phyloP scores from a whole-genome alignment of 768 basidiomycete genomes.

The Ephemerocybe angulata region DNA sequence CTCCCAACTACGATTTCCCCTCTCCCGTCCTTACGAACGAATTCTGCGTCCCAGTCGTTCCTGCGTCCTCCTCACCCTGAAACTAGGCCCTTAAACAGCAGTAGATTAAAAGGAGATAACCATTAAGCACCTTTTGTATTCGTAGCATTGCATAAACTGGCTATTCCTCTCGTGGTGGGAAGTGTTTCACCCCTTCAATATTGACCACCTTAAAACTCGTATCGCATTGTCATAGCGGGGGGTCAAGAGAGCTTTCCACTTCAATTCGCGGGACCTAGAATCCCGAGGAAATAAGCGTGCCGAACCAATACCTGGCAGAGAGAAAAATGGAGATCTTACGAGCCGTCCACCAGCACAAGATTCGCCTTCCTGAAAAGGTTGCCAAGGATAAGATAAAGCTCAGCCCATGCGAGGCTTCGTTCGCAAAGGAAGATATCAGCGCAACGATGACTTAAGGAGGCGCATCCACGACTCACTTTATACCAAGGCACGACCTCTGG shows the following conservation, averaged over 20 bases:
- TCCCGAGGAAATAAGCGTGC: no score
- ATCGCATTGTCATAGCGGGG: no score
- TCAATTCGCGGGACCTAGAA: no score
- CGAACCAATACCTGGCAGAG: neutral
- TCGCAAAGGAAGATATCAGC: neutral
- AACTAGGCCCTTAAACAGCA: no score
- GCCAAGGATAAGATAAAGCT: constrained; percentile 27
- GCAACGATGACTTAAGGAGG: neutral
- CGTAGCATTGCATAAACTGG: no score
- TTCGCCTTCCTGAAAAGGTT: constrained; percentile 25
- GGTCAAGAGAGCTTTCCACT: no score
- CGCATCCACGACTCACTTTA: constrained; percentile 27
- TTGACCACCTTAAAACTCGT: no score
- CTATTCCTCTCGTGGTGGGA: no score
- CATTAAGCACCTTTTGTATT: neutral
- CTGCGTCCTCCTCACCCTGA: neutral
- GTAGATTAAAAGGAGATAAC: no score
- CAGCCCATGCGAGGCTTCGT: constrained; percentile 28
- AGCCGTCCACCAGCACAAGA: neutral
- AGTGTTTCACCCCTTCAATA: no score
- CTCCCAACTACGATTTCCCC: neutral
- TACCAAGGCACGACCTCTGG: constrained; percentile 41
- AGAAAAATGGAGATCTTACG: neutral
- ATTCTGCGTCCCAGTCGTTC: neutral
- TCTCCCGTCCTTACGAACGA: neutral